Percentiles rank a stretch among this genome's conserved stretches.
Conservation (phyloP, 768 basidiomycete genomes). For the Hebeloma cylindrosporum region DNA sequence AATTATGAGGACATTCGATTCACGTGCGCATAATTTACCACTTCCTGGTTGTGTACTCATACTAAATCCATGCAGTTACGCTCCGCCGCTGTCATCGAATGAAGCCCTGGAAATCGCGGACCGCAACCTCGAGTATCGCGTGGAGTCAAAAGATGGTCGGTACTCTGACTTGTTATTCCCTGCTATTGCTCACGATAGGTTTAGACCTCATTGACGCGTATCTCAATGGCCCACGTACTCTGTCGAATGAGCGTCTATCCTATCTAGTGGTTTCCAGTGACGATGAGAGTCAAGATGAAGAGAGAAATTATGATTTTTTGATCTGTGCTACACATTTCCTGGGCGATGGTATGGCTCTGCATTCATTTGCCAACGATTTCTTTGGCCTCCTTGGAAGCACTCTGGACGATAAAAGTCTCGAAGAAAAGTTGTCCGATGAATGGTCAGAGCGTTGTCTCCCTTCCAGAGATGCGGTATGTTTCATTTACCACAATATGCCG, state of each 20-base stretch:
- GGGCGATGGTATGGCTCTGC: slow-evolving; percentile 86
- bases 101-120: slow-evolving; percentile 17
- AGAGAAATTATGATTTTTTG: slow-evolving; percentile 55
- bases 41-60: slow-evolving; percentile 31
- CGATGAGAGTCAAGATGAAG: slow-evolving; percentile 5
- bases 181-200: slow-evolving; percentile 2
- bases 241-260: slow-evolving; percentile 66
- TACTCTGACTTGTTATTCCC: not conserved
- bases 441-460: slow-evolving; percentile 30
- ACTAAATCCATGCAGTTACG: slow-evolving; percentile 16
- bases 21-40: slow-evolving; percentile 43
- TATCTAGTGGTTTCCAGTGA: slow-evolving; percentile 51
- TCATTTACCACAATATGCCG: not conserved
- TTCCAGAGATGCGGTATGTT: not conserved
- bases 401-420: slow-evolving; percentile 28
- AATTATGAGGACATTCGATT: slow-evolving; percentile 67
- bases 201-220: slow-evolving; percentile 65
- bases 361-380: slow-evolving; percentile 80
- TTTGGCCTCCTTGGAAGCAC: slow-evolving; percentile 57
- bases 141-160: slow-evolving; percentile 54
- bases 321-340: slow-evolving; percentile 80
- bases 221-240: slow-evolving; percentile 74
- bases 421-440: slow-evolving; percentile 27
- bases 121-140: slow-evolving; percentile 44
- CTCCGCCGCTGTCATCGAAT: slow-evolving; percentile 16